Base-by-base conservation (phyloP, 1,139 yeast species). In the Candida sp. region DNA sequence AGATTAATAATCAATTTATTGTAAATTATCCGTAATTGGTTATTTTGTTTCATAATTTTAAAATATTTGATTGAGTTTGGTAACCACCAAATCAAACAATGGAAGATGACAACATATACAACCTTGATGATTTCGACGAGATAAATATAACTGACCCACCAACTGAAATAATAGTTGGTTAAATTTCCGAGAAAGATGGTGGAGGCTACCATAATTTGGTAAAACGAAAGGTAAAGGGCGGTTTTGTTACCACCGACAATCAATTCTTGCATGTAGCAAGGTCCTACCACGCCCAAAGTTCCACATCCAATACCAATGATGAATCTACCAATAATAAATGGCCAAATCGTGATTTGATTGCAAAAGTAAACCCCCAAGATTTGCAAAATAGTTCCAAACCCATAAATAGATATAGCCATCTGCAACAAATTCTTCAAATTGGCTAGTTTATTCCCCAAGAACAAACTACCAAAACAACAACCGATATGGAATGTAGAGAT, bases 401-500 rank as follows among this genome's bases (percentile, higher is more conserved):
- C 27, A 38, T 57, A 55, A 11, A 57, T 27, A 9, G 37, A 38
- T 11, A 49, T 39, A 9, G 50, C 40, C 9, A 47, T 27, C 15
- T 46, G 42, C 3, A 54, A 37, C 9, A 50, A 38, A 2, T 8
- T 6, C 33, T 49, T 53, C 25, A 38, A 37, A 21, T 29, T 37
- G 15, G 23, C 15, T 15, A 8, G 11, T 22, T 40, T 33, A 39
- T 48, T 45, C 25, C 54, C 53, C 15, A 53, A 22, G 2, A 55
- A 43, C 5, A 60, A 39, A 40, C 70, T 58, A 3, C 70, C 72
- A 29, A 55, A 21, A 12, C 64, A 47, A 37, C 64, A 55, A 0
- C 73, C 73, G 23, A 64, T 36, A 44, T 61, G 62, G 46, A 66
- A 64, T 33, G 57, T 43, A 4, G 69, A 57, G 5, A 64, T 53